Evolutionary conservation across 2,329 filamentous ascomycete species (phyloP), one percentile per base, ranked within the genome.

Genomic region (Reticulascus tulasneorum): DNA sequence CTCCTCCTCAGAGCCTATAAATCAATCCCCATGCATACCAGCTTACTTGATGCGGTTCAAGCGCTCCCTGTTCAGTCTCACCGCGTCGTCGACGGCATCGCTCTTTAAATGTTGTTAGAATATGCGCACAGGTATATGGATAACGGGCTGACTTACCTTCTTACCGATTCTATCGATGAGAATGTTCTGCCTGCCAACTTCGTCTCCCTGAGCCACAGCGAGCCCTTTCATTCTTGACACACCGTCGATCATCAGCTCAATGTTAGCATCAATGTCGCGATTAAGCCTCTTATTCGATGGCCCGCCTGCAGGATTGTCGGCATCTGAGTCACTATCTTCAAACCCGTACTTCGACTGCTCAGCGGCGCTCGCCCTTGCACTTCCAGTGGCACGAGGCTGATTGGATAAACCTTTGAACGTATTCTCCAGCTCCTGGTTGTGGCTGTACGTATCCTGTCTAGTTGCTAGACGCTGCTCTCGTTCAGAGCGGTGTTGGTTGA

Each of bases 81-180:
- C 86, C 54, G 84, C 77, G 48, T 91, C 85, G 59, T 89, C 85
- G 48, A 94, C 86, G 50, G 72, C 75, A 58, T 94, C 88, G 63
- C 82, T 91, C 86, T 87, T 58, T 35, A 35, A 29, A 23, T 28
- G 26, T 17, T 21, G 42, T 66, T 55, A 68, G 59, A 26, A 28
- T 21, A 9, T 7, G 29, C 45, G 38, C 35, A n/a, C 19, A 35
- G 29, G 13, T 12, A 5, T 29, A 28, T 13, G 15, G 23, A n/a
- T 5, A 7, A 7, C 16, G 12, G 15, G 23, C 20, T 10, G 28
- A 37, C 68, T 55, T 63, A 85, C 85, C 83, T 94, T 94, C 47
- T 68, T 68, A 47, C 77, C 85, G 54, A 96, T 87, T 40, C 81
- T 75, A 44, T 85, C 82, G 53, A 95, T 83, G 52, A 69, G 57